Conservation (phyloP, 257 asterid genomes). For the Rubia yunnanensis region DNA sequence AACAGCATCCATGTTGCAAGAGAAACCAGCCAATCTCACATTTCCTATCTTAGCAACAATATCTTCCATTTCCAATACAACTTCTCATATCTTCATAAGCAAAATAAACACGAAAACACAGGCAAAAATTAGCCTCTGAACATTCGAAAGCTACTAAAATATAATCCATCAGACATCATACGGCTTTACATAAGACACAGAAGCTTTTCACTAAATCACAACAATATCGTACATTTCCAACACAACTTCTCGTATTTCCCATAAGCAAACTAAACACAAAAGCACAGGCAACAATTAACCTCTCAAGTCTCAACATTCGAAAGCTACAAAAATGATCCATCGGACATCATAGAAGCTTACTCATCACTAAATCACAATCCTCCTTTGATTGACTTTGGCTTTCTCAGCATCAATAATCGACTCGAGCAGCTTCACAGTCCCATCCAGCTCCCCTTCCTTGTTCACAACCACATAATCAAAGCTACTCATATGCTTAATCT, state of each 20-base stretch:
- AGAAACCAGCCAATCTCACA: neutral
- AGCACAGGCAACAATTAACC: neutral
- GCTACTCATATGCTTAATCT: conserved; percentile 63
- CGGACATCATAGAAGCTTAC: neutral
- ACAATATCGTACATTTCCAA: neutral
- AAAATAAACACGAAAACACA: neutral
- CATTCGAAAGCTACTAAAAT: neutral
- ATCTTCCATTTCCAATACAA: no score
- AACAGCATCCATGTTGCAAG: neutral
- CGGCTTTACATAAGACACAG: no score
- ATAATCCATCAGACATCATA: neutral
- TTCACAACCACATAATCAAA: conserved; percentile 94
- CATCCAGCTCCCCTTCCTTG: conserved; percentile 79
- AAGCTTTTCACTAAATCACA: conserved; percentile 26
- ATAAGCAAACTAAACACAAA: neutral
- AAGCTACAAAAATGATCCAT: neutral
- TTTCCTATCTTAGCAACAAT: neutral
- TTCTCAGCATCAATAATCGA: conserved; percentile 91
- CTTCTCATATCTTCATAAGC: neutral
- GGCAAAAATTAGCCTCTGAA: neutral
- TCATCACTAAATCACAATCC: conserved; percentile 31
- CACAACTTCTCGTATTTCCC: neutral
- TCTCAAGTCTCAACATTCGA: neutral
- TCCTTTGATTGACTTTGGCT: conserved; percentile 74
- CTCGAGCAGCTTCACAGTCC: conserved; percentile 57